phyloP scores from a whole-genome alignment of 192 early-diverging fungal genomes.

The Pilobolus umbonatus region DNA sequence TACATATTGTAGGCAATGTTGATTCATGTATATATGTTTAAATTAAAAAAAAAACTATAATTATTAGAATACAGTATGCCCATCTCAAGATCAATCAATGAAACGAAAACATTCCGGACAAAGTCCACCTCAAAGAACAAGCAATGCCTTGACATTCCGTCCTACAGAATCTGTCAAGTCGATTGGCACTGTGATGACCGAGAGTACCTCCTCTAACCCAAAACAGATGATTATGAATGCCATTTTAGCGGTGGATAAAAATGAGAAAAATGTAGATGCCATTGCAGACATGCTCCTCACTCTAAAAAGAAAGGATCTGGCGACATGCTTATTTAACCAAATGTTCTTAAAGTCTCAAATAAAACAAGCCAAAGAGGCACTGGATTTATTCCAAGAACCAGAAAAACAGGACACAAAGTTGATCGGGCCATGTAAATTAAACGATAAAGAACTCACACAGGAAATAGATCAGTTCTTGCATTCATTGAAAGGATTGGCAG shows the following conservation, averaged over 20 bases:
- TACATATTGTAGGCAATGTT: too few species aligned
- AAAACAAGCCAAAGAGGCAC: constrained; percentile 27
- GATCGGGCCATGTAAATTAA: background rate
- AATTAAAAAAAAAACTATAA: background rate
- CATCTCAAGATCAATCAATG: constrained; percentile 1
- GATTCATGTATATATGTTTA: background rate
- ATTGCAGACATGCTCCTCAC: constrained; percentile 39
- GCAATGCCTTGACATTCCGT: too few species aligned
- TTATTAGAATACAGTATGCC: background rate
- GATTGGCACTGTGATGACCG: constrained; percentile 17
- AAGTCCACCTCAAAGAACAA: background rate
- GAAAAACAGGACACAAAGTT: background rate
- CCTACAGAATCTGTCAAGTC: constrained; percentile 27
- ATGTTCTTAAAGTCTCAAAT: constrained; percentile 33
- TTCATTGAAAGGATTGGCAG: constrained; percentile 17
- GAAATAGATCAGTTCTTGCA: constrained; percentile 30
- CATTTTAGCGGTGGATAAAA: constrained; percentile 14
- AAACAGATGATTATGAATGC: constrained; percentile 27
- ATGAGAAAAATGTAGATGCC: constrained; percentile 16
- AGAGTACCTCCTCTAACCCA: constrained; percentile 9
- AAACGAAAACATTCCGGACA: constrained; percentile 4
- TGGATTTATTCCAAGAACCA: constrained; percentile 17
- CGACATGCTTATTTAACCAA: constrained; percentile 35
- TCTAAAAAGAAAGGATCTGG: constrained; percentile 31
- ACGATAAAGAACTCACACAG: constrained; percentile 3